Conservation (phyloP, 257 asterid species). For the Solanum paucissectum region DNA sequence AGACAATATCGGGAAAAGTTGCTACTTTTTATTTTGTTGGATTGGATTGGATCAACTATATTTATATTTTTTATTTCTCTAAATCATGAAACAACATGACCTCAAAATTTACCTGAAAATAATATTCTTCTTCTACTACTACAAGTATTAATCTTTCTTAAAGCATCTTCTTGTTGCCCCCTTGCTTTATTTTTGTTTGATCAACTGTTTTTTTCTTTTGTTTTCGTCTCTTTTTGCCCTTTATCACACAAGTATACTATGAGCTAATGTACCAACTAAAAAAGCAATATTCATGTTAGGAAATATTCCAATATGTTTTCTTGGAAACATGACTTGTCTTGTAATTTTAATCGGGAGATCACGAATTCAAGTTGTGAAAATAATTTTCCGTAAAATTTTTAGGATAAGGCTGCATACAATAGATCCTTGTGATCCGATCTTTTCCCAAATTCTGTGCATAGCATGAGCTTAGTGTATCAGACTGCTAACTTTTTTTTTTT, state of each 20-base stretch:
- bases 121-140: not conserved
- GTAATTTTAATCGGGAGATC: not conserved
- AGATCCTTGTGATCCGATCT: no score
- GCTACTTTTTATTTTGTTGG: slow-evolving; percentile 1
- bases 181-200: not conserved
- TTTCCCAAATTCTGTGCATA: accelerated
- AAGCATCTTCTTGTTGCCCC: not conserved
- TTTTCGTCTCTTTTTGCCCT: not conserved
- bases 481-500: not conserved
- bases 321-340: not conserved
- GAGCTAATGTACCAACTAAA: not conserved
- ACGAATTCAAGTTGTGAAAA: not conserved
- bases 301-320: not conserved
- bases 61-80: not conserved
- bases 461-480: not conserved
- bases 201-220: not conserved
- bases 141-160: not conserved
- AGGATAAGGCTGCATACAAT: not conserved
- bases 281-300: not conserved
- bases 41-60: slow-evolving; percentile 14
- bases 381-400: accelerated
- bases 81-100: slow-evolving; percentile 8
- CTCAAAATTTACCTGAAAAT: not conserved
- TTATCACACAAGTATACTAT: not conserved
- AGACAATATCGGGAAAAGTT: not conserved